Evolutionary conservation across 1,139 yeast species (phyloP).

Genomic region (Zygosaccharomyces pseudobailii): DNA sequence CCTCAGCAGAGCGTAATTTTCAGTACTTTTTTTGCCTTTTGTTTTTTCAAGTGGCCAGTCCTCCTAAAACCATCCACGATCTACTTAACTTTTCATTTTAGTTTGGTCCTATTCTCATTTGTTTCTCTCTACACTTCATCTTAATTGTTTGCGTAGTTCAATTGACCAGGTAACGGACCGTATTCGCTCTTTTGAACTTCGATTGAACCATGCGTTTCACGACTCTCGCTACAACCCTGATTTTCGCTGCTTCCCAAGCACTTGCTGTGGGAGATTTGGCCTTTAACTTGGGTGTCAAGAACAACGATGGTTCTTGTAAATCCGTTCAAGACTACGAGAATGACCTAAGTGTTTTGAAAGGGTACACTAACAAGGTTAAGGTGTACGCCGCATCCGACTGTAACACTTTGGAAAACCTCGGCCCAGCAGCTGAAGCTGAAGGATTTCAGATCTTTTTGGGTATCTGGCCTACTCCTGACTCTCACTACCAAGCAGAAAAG

Average conservation of each 20-base stretch:
- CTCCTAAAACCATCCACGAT: neutral
- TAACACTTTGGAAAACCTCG: slow-evolving; percentile 73
- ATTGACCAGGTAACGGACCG: neutral
- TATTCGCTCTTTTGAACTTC: neutral
- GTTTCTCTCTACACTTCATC: neutral
- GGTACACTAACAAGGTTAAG: slow-evolving; percentile 60
- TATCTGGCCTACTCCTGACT: slow-evolving; percentile 84
- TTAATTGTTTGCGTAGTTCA: neutral
- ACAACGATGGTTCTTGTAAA: slow-evolving; percentile 68
- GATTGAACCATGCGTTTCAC: slow-evolving; percentile 29
- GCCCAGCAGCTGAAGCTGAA: slow-evolving; percentile 77
- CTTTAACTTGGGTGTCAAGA: slow-evolving; percentile 76
- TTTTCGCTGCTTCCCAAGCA: slow-evolving; percentile 27
- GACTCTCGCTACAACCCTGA: slow-evolving; percentile 26
- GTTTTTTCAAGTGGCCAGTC: neutral
- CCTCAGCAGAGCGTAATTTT: slow-evolving; percentile 3
- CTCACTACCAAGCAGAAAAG: slow-evolving; percentile 68
- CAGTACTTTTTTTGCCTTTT: neutral
- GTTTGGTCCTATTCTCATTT: neutral
- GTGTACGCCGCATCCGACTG: slow-evolving; percentile 87
- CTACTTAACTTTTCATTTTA: neutral
- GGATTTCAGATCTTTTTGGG: slow-evolving; percentile 76
- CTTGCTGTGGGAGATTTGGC: slow-evolving; percentile 44
- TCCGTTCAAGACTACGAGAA: slow-evolving; percentile 56
- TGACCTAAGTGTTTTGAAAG: slow-evolving; percentile 55